Percentiles rank a stretch among this genome's conserved stretches.
phyloP scores from a whole-genome alignment of 148 eudicot genomes.

The Persicaria maculosa region DNA sequence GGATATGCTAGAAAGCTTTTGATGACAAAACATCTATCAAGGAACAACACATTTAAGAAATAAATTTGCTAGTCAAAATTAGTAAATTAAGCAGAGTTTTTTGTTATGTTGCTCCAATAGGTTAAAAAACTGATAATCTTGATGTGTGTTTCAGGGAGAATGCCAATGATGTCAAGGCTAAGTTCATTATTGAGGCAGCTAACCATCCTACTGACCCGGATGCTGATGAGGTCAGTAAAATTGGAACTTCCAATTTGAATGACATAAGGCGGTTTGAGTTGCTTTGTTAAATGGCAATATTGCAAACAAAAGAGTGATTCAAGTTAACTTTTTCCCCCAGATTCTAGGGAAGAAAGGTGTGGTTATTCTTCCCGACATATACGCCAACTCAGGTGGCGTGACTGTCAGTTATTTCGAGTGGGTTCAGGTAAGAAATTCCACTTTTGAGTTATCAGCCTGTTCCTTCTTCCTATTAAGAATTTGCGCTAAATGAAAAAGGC shows the following conservation, averaged over 20 bases:
- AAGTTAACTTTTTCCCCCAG: slow-evolving; percentile 25
- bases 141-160: slow-evolving; percentile 55
- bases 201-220: slow-evolving; percentile 98
- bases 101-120: not conserved
- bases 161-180: slow-evolving; percentile 87
- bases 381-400: slow-evolving; percentile 94
- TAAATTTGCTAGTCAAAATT: not conserved
- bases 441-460: not conserved
- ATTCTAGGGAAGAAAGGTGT: slow-evolving; percentile 87
- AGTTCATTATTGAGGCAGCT: slow-evolving; percentile 91
- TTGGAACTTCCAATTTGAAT: not conserved
- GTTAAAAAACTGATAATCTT: not conserved
- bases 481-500: not conserved
- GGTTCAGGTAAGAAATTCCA: slow-evolving; percentile 72
- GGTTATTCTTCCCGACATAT: slow-evolving; percentile 87
- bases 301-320: not conserved
- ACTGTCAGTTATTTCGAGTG: slow-evolving; percentile 99
- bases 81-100: not conserved
- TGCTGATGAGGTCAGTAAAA: slow-evolving; percentile 78
- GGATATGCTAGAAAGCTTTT: too few relatives aligned
- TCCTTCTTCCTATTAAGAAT: not conserved
- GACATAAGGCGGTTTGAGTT: not conserved
- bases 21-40: not conserved
- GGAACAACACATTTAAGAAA: not conserved
- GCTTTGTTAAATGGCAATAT: slow-evolving; percentile 3